Evolutionary conservation across 345 rosid genomes (phyloP), one percentile per base, ranked within the genome.

Genomic region (Zanthoxylum bungeanum): DNA sequence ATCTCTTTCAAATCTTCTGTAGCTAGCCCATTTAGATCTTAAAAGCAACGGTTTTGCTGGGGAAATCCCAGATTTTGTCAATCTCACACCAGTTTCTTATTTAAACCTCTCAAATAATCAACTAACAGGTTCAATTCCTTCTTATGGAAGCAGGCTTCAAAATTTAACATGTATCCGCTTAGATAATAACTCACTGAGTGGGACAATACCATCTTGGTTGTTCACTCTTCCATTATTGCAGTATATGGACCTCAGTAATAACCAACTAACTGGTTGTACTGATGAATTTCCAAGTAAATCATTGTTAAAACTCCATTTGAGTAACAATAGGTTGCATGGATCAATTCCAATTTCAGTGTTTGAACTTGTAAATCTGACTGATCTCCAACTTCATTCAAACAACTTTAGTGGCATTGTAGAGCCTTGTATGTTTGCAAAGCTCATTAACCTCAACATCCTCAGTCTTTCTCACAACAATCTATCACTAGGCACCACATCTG

Each of bases 191-290:
- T 17, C 3, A 11, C 49, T 75, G 0, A 64, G 19, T 12, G 78
- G 81, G 2, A 53, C 52, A 8, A 27, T 78, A 10, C 84, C 77
- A 0, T 24, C 67, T 27, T 61, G 70, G 63, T 24, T 81, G 8
- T 73, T 68, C 24, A 37, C 17, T 58, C 69, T 63, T 0, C 68
- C 75, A 19, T 52, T 28, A 4, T 37, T 76, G 30, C 7, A 16
- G 14, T 0, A 2, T 7, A 24, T 74, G 0, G 0, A 4, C 10
- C 70, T 78, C 25, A 0, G 5, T 0, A 0, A 1, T 1, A 78
- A 78, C 73, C 60, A 59, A 51, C 25, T 74, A 10, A 40, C 51
- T 17, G 75, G 78, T 10, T 42, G 50, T 1, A 51, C 74, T 19
- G 61, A 36, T 37, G 72, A 71, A 17, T 71, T 76, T 12, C 72